Base-by-base conservation (phyloP, 768 basidiomycete genomes). In the Russula ochroleuca region DNA sequence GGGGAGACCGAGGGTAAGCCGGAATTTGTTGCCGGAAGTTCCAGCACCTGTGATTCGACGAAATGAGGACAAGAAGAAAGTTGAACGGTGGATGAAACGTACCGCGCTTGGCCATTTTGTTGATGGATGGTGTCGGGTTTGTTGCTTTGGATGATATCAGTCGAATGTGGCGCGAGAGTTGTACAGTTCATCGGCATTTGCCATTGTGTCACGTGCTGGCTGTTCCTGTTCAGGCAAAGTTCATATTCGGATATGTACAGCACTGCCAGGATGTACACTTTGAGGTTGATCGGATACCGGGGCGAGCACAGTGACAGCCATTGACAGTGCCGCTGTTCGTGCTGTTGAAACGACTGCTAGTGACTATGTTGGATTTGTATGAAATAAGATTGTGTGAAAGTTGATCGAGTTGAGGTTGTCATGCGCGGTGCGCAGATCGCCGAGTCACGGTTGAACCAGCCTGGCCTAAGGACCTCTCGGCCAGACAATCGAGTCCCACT, bases 21-120 rank as follows among this genome's bases (percentile, higher is more conserved):
- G 87, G 85, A 88, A 98, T 80, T 98, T 99, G 79, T 91, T 94
- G 75, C 96, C 96, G 72, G 93, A 84, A 67, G 88, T 84, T 74
- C 83, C 85, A 71, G 78, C 77, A 67, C 78, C 80, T 81, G 70
- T 65, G 28, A 4, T 51, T 51, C 23, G 14, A 15, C 2, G 45
- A 52, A n/a, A 47, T 47, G 19, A 37, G 38, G 28, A 43, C 38
- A 41, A 51, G 8, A 35, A 25, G 68, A 37, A 43, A 17, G 9
- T 2, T 10, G 10, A 15, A 40, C 8, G 15, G 21, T 35, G 52
- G n/a, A 37, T 37, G 14, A 50, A 43, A 71, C 73, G 59, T 65
- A 75, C 74, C 73, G 70, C 74, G 73, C 69, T 75, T 74, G 56
- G 73, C 65, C 74, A 75, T 75, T 74, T 75, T 70, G 69, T 67